Percentiles rank a stretch among this genome's conserved stretches.
phyloP scores from a whole-genome alignment of 1,284 basidiomycete genomes.

The Calocybe gambosa region DNA sequence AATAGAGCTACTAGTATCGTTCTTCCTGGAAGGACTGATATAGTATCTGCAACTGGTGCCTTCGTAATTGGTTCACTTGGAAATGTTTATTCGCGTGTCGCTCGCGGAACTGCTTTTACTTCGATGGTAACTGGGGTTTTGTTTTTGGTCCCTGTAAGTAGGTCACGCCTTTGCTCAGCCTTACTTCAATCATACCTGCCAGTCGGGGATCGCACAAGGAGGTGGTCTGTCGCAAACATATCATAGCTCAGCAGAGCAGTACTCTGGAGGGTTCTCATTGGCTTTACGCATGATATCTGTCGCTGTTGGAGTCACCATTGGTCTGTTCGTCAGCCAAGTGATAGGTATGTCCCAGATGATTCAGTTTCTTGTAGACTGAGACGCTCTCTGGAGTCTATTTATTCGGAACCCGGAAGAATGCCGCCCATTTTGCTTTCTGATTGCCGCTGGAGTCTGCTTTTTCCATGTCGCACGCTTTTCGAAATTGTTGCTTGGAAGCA shows the following conservation, averaged over 20 bases:
- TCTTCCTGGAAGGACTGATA: slow-evolving; percentile 46
- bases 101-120: slow-evolving; percentile 79
- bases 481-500: neutral
- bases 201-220: slow-evolving; percentile 82
- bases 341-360: slow-evolving; percentile 33
- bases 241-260: slow-evolving; percentile 57
- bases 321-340: slow-evolving; percentile 75
- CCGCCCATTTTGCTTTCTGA: slow-evolving; percentile 73
- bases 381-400: slow-evolving; percentile 53
- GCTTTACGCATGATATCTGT: slow-evolving; percentile 79
- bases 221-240: slow-evolving; percentile 75
- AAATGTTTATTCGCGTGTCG: slow-evolving; percentile 73
- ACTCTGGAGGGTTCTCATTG: slow-evolving; percentile 61
- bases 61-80: slow-evolving; percentile 77
- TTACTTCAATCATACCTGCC: neutral
- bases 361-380: neutral
- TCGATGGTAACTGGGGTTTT: slow-evolving; percentile 86
- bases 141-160: slow-evolving; percentile 73
- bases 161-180: neutral
- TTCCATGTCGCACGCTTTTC: no score
- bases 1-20: slow-evolving; percentile 51
- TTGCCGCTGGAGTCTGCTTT: neutral
- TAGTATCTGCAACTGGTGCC: slow-evolving; percentile 74
- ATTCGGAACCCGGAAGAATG: slow-evolving; percentile 68
- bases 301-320: slow-evolving; percentile 82